Conservation (phyloP, 2,329 filamentous ascomycete genomes). For the Phyllosticta citribraziliensis region DNA sequence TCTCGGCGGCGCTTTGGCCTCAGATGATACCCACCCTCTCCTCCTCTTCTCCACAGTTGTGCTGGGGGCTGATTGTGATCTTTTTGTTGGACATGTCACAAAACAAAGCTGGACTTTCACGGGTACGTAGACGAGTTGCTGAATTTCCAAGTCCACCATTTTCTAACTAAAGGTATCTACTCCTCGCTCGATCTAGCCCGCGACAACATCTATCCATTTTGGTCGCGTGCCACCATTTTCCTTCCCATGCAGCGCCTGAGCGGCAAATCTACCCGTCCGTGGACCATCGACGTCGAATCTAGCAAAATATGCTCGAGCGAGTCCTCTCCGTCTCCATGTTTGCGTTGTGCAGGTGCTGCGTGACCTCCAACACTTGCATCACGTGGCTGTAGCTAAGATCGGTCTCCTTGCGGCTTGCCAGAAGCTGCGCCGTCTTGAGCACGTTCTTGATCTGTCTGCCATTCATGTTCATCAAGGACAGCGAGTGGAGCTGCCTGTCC, state of each 20-base stretch:
- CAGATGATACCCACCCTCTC: background rate
- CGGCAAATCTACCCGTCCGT: too few species aligned
- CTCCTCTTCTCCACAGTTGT: background rate
- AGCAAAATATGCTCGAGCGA: conserved; percentile 13
- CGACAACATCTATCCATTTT: too few species aligned
- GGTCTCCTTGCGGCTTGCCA: conserved; percentile 16
- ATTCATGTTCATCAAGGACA: conserved; percentile 25
- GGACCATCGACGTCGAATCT: background rate
- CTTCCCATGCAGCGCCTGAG: too few species aligned
- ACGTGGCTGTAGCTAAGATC: conserved; percentile 22
- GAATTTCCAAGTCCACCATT: too few species aligned
- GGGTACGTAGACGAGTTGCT: too few species aligned
- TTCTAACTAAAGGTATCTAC: too few species aligned
- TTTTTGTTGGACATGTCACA: too few species aligned
- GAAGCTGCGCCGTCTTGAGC: conserved; percentile 30
- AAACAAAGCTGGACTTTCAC: too few species aligned
- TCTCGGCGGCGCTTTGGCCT: background rate
- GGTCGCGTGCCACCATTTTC: too few species aligned
- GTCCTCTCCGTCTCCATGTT: conserved; percentile 17
- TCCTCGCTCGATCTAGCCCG: too few species aligned
- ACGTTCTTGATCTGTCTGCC: conserved; percentile 35
- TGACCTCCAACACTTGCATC: conserved; percentile 27
- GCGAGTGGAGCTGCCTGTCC: conserved; percentile 20
- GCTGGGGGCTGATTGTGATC: too few species aligned
- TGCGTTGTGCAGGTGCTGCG: conserved; percentile 31